These are phyloP conservation scores for Lagenaria siceraria DNA, from an alignment of 306 rosid genomes.

Conservation along the genomic window DNA sequence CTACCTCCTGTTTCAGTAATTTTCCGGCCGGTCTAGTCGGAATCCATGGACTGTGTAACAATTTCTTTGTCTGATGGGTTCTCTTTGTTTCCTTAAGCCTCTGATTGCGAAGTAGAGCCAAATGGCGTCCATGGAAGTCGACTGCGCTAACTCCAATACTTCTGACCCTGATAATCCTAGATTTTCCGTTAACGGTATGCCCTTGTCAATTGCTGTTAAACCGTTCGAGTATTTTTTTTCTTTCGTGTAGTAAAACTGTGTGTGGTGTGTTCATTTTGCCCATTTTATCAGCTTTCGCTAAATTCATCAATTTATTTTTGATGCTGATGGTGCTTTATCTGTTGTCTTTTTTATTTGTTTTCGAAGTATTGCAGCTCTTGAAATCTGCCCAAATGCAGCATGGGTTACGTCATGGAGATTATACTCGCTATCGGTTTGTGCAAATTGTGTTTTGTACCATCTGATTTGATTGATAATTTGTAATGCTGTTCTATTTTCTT, in stretches of 20 bases:
- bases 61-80: not conserved
- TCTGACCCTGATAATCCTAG: slow-evolving; percentile 57
- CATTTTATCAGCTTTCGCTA: not conserved
- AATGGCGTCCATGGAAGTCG: slow-evolving; percentile 66
- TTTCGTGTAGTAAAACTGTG: not conserved
- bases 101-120: slow-evolving; percentile 31
- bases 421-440: slow-evolving; percentile 79
- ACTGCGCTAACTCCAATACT: slow-evolving; percentile 29
- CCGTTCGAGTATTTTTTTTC: not conserved
- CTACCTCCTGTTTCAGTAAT: not conserved
- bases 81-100: not conserved
- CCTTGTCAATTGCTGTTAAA: slow-evolving; percentile 3
- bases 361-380: slow-evolving; percentile 71
- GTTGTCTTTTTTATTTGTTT: not conserved
- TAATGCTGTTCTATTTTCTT: not conserved
- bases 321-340: not conserved
- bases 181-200: slow-evolving; percentile 66
- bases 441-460: not conserved
- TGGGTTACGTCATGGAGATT: slow-evolving; percentile 86
- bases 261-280: not conserved
- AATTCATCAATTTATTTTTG: not conserved
- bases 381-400: slow-evolving; percentile 98
- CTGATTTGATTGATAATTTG: not conserved
- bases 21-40: not conserved
- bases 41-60: not conserved